These are phyloP conservation scores for Thymus mandschuricus DNA, from an alignment of 257 asterid genomes.

Conservation along the genomic window DNA sequence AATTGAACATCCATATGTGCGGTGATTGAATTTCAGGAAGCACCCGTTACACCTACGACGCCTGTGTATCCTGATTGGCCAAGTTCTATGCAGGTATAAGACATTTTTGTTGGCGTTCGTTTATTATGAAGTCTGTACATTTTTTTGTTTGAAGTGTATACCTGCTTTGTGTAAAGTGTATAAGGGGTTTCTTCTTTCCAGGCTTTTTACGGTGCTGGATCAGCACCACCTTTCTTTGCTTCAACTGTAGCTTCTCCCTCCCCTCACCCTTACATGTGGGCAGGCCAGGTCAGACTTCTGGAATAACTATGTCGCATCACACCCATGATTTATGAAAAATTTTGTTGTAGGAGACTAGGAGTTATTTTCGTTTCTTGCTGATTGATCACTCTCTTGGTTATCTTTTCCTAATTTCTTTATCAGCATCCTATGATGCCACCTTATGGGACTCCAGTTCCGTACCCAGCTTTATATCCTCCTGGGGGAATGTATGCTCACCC, in stretches of 20 bases:
- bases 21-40: conserved; percentile 62
- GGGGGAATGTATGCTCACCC: conserved; percentile 96
- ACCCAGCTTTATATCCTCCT: conserved; percentile 89
- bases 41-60: conserved; percentile 53
- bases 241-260: conserved; percentile 88
- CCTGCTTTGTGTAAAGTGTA: conserved; percentile 3
- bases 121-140: conserved; percentile 5
- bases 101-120: conserved; percentile 10
- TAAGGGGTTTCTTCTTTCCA: conserved; percentile 29
- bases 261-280: conserved; percentile 95
- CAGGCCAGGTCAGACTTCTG: conserved; percentile 69
- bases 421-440: conserved; percentile 98
- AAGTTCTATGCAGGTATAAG: conserved; percentile 75
- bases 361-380: neutral
- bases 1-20: conserved; percentile 12
- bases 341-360: neutral
- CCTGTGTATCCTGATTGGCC: conserved; percentile 94
- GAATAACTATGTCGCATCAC: neutral
- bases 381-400: conserved; percentile 8
- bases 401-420: conserved; percentile 24
- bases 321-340: conserved; percentile 7
- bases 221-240: conserved; percentile 88
- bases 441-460: conserved; percentile 97
- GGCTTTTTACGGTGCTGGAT: conserved; percentile 97
- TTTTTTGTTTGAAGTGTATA: neutral